Evolutionary conservation across 352 stramenopile species (phyloP), one percentile per base, ranked within the genome.

Genomic region (Paralagenidium karlingii): DNA sequence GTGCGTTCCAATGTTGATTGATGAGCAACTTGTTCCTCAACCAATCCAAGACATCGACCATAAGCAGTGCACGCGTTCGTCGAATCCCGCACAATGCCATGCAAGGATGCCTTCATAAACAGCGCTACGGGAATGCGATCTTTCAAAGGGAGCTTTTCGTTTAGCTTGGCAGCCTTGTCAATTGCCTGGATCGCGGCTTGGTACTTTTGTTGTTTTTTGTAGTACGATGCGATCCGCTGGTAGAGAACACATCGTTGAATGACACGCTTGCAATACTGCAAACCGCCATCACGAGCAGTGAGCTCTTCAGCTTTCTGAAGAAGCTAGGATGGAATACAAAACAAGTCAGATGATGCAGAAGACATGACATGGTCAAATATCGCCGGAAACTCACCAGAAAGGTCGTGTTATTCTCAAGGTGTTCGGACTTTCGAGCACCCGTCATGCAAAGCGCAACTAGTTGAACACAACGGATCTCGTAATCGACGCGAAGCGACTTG

Each of bases 171-270:
- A 7, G 70, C 68, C 29, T 84, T 84, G 5, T 68, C 53, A 1
- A 60, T 60, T 7, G 47, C 58, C 44, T 84, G 70, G 1, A 84
- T 53, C 7, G 67, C 67, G 4, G 67, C 70, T 24, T 84, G 63
- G 13, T 73, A 65, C 26, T 84, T 84, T 39, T 82, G 81, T 44
- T 76, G 64, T 46, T 71, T 78, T 54, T 82, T 84, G 65, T 77
- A 84, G 47, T 84, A 68, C 27, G 69, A 74, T 2, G 70, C 64
- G 10, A 84, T 52, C 20, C 68, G 68, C 22, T 82, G 65, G 29
- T 77, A 82, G 2, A 84, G 62, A 9, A 60, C 60, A 40, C 55
- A 64, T 9, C 70, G 67, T 24, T 82, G 70, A 5, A 79, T 47
- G 2, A 61, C 43, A 8, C 73, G 63, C 40, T 82, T 84, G 38